Conservation (phyloP, 2,329 filamentous ascomycete species). For the Microdochium trichocladiopsis region DNA sequence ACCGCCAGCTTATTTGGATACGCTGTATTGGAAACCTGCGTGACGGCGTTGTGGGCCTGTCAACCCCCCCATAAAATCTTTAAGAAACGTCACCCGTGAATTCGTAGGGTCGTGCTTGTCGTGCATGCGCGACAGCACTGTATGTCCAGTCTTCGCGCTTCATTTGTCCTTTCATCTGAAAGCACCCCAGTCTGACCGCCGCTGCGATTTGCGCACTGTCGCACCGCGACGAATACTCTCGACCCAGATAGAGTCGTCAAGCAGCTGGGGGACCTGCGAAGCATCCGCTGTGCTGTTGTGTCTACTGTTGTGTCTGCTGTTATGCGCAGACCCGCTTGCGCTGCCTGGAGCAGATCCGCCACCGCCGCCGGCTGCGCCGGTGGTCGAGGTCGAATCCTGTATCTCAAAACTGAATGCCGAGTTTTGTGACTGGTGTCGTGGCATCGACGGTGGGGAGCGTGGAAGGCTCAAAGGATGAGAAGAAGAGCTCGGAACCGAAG, state of each 20-base stretch:
- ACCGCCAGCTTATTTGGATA: too few relatives aligned
- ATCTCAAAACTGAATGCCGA: slow-evolving; percentile 55
- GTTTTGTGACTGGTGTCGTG: slow-evolving; percentile 33
- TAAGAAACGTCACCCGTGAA: too few relatives aligned
- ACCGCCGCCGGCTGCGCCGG: not conserved
- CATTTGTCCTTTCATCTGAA: not conserved
- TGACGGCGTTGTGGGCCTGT: too few relatives aligned
- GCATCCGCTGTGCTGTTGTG: slow-evolving; percentile 66
- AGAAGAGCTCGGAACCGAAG: slow-evolving; percentile 28
- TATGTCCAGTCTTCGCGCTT: not conserved
- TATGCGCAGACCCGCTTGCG: slow-evolving; percentile 1
- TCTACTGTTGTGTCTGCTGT: slow-evolving; percentile 39
- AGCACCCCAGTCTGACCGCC: slow-evolving; percentile 16
- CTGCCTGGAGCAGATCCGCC: slow-evolving; percentile 22
- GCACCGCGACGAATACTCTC: slow-evolving; percentile 87
- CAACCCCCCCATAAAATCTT: too few relatives aligned
- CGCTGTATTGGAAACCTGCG: too few relatives aligned
- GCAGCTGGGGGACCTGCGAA: slow-evolving; percentile 72
- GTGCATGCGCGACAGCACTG: too few relatives aligned
- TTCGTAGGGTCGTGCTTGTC: not conserved
- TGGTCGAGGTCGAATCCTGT: slow-evolving; percentile 25
- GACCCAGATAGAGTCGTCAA: slow-evolving; percentile 88
- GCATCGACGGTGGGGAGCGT: slow-evolving; percentile 32
- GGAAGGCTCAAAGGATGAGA: slow-evolving; percentile 49
- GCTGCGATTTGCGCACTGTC: slow-evolving; percentile 48